These are phyloP conservation scores for Pyrrhoderma lamaoense DNA, from an alignment of 1,284 basidiomycete species.

Conservation along the genomic window DNA sequence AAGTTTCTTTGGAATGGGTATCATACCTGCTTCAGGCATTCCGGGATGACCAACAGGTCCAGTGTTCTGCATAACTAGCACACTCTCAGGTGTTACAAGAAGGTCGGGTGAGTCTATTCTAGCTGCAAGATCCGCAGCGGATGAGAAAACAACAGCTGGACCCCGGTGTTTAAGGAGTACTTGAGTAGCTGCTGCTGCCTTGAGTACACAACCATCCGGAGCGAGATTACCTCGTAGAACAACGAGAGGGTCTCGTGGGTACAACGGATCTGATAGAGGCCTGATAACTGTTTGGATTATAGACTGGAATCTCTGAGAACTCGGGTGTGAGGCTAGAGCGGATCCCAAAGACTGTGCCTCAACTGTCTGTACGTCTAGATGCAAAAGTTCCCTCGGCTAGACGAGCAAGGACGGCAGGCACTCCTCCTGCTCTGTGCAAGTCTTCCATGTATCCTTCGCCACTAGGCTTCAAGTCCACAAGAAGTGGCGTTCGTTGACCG, in stretches of 20 bases:
- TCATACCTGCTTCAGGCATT: constrained; percentile 32
- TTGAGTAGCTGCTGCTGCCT: constrained; percentile 26
- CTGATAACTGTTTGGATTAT: constrained; percentile 27
- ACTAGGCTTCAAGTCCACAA: constrained; percentile 36
- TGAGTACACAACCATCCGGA: constrained; percentile 27
- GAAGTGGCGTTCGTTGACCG: constrained; percentile 30
- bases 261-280: constrained; percentile 25
- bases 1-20: constrained; percentile 30
- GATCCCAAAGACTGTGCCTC: constrained; percentile 29
- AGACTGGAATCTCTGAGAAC: not conserved
- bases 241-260: constrained; percentile 22
- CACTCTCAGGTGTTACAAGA: constrained; percentile 22
- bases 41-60: constrained; percentile 29
- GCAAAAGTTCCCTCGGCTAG: constrained; percentile 23
- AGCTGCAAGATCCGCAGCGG: constrained; percentile 24
- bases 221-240: constrained; percentile 30
- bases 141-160: constrained; percentile 26
- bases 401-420: constrained; percentile 27
- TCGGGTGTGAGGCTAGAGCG: constrained; percentile 23
- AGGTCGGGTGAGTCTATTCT: constrained; percentile 28
- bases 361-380: constrained; percentile 27
- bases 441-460: constrained; percentile 37
- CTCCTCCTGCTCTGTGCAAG: constrained; percentile 34
- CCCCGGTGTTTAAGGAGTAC: constrained; percentile 23
- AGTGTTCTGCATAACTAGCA: constrained; percentile 29